A percentile compares a stretch with the other conserved stretches of the same genome.
Conservation (phyloP, 805 yeast species). For the Spathaspora girioi region DNA sequence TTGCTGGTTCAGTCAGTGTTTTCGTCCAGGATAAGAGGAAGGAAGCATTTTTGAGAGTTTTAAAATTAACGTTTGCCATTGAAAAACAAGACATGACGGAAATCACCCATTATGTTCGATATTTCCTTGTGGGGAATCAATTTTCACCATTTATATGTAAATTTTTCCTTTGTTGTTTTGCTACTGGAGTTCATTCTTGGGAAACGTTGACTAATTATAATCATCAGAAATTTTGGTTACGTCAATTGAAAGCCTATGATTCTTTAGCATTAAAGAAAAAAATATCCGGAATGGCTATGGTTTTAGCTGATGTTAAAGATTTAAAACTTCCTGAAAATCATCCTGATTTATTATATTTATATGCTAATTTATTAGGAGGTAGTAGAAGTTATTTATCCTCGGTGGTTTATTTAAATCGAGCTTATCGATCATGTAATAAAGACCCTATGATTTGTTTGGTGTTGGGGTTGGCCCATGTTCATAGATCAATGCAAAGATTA, state of each 20-base stretch:
- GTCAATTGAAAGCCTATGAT: conserved; percentile 89
- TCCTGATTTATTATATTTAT: conserved; percentile 72
- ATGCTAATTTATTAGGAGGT: conserved; percentile 75
- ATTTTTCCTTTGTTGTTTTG: conserved; percentile 62
- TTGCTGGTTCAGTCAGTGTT: conserved; percentile 75
- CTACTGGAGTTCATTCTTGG: conserved; percentile 56
- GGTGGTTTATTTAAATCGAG: conserved; percentile 69
- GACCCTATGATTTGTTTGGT: conserved; percentile 79
- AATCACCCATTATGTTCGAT: conserved; percentile 57
- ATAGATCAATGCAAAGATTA: conserved; percentile 87
- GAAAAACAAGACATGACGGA: conserved; percentile 45
- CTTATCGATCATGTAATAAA: conserved; percentile 59
- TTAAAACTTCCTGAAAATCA: conserved; percentile 36
- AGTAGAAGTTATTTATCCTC: conserved; percentile 83
- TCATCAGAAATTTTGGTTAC: conserved; percentile 83
- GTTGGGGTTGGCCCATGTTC: conserved; percentile 77
- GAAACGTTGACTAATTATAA: conserved; percentile 70
- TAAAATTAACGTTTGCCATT: conserved; percentile 59
- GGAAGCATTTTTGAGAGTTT: conserved; percentile 57
- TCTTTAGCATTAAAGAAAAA: conserved; percentile 50
- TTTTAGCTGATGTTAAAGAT: conserved; percentile 50
- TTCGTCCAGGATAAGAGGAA: conserved; percentile 64
- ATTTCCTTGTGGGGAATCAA: conserved; percentile 63
- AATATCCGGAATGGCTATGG: conserved; percentile 77
- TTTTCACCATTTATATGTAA: conserved; percentile 68